phyloP scores from a whole-genome alignment of 371 early-diverging fungal genomes.

The Mortierella sp. region DNA sequence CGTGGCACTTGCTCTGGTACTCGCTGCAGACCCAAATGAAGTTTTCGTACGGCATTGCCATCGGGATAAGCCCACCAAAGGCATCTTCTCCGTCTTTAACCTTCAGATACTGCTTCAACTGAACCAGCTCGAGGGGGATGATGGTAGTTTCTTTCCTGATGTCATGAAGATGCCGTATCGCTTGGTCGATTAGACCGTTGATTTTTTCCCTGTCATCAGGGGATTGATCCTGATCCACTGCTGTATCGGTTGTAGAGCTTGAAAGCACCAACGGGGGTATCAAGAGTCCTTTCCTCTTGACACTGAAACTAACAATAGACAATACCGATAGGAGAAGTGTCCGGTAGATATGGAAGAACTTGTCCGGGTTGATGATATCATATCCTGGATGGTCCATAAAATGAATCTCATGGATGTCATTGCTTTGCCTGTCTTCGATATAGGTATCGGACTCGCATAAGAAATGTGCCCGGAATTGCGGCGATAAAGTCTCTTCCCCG shows the following conservation, averaged over 20 bases:
- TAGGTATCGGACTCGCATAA: constrained; percentile 1
- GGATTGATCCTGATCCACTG: background rate
- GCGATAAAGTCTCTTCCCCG: background rate
- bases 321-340: background rate
- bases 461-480: background rate
- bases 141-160: too few relatives aligned
- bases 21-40: background rate
- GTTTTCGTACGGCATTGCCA: background rate
- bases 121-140: constrained; percentile 2
- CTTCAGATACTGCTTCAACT: constrained; percentile 4
- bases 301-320: background rate
- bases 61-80: constrained; percentile 6
- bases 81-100: constrained; percentile 3
- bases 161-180: background rate
- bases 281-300: background rate
- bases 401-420: background rate
- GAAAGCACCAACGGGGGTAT: background rate
- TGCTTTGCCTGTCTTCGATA: background rate
- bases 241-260: too few relatives aligned
- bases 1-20: background rate
- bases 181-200: background rate
- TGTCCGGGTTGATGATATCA: background rate
- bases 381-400: constrained; percentile 8
- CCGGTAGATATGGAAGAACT: constrained; percentile 6
- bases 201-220: background rate